Conservation (phyloP, 176 grass and related monocot genomes). For the Oryza glumipatula region DNA sequence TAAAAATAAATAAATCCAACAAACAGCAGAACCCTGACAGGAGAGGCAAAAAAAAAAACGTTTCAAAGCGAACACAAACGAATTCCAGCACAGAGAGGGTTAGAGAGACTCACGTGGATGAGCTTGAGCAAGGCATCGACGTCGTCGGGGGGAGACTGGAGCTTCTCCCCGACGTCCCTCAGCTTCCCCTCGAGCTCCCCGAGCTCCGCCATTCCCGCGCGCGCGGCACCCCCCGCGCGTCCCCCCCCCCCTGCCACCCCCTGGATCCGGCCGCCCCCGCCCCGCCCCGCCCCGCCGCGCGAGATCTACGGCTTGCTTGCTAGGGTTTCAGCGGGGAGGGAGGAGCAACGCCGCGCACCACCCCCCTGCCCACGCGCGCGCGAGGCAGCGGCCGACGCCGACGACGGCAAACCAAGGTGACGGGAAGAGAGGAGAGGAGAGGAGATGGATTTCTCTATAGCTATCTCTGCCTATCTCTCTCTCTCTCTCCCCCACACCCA, state of each 20-base stretch:
- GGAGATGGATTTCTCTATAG: neutral
- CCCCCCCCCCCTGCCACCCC: neutral
- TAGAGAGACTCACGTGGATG: conserved; percentile 50
- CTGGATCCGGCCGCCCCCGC: conserved; percentile 27
- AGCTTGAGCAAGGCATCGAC: conserved; percentile 55
- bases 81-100: neutral
- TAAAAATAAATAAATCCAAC: neutral
- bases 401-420: conserved; percentile 2
- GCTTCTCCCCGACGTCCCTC: conserved; percentile 52
- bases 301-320: conserved; percentile 44
- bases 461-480: neutral
- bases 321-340: conserved; percentile 51
- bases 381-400: neutral
- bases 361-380: neutral
- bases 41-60: neutral
- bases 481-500: neutral
- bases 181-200: conserved; percentile 40
- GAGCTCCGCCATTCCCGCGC: conserved; percentile 34
- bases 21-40: neutral
- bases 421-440: neutral
- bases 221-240: neutral
- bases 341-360: neutral
- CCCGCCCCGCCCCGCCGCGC: neutral
- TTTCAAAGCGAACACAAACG: neutral
- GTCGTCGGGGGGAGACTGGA: conserved; percentile 46